Base-by-base conservation (phyloP, 2,329 filamentous ascomycete genomes). In the Cladophialophora exuberans region DNA sequence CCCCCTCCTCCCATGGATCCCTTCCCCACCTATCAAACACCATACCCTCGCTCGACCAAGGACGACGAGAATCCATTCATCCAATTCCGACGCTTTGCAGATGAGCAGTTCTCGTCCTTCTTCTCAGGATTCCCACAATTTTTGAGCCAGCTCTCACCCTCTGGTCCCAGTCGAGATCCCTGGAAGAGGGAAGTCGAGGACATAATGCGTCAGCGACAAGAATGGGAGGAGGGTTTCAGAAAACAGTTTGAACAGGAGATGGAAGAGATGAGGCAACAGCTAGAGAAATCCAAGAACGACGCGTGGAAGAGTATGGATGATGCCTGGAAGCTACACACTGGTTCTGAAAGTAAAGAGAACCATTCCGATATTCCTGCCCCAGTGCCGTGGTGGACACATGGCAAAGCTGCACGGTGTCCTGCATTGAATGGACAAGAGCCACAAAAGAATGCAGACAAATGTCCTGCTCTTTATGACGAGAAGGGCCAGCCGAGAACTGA, bases 31-130 rank as follows among this genome's bases (percentile, higher is more conserved):
- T 63, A 63, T 38, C 61, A 63, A 46, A 62, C 61, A 10, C 62
- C 62, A n/a, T 65, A 57, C 31, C 53, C 62, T 43, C 59, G 62
- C 13, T 57, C 61, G 49, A 55, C 56, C 28, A 62, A 60, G 49
- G 67, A 74, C 48, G 67, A 73, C 55, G 69, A 74, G 46, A 83
- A 83, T 56, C 81, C 82, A 1, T 84, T 85, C 68, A 76, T 83
- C 52, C 73, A 77, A 25, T 84, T 85, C 70, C 83, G 83, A 62
- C 80, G 79, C 59, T 83, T 81, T 66, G 80, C 82, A 52, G 83
- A 86, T 62, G 77, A 79, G 42, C 79, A 82, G 53, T 75, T 84
- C 62, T 77, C 76, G 6, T 78, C 77, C 13, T 68, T 85, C 47
- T 68, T 84, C 52, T 78, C 79, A 73, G 76, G 23, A 68, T 79